A percentile compares a stretch with the other conserved stretches of the same genome.
These are phyloP conservation scores for Oryza glaberrima DNA, from an alignment of 176 grass and related monocot genomes.

Conservation along the genomic window DNA sequence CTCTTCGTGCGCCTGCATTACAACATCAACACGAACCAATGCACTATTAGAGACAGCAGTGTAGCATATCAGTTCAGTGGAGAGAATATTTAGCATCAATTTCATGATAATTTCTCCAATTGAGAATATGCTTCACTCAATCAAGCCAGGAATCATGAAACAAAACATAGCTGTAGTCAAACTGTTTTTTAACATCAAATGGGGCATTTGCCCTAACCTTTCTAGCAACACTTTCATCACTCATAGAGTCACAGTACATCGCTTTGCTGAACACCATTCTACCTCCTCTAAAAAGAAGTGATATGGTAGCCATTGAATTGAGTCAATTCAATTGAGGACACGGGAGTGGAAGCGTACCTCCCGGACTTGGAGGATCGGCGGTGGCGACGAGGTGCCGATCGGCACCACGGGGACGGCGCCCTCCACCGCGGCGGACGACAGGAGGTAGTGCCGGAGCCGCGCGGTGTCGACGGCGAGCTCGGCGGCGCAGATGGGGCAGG, in stretches of 20 bases:
- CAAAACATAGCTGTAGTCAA: background rate
- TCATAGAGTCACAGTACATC: background rate
- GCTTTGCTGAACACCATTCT: background rate
- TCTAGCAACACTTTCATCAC: background rate
- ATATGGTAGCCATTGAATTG: background rate
- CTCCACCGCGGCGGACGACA: conserved; percentile 12
- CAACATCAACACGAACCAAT: background rate
- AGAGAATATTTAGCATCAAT: background rate
- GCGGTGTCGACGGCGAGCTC: conserved; percentile 50
- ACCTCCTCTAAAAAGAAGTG: background rate
- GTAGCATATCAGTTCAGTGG: conserved; percentile 11
- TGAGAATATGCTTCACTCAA: conserved; percentile 4
- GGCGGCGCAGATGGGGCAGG: conserved; percentile 49
- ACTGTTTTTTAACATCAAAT: background rate
- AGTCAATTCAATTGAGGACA: too few species aligned
- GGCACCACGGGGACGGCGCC: conserved; percentile 29
- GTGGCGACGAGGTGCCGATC: conserved; percentile 6
- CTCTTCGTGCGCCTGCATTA: conserved; percentile 17
- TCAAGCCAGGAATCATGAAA: conserved; percentile 30
- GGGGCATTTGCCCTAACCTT: background rate
- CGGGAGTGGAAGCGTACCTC: background rate
- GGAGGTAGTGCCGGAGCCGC: conserved; percentile 43
- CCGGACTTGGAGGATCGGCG: conserved; percentile 23
- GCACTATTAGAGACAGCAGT: conserved; percentile 26
- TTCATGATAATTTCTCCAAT: background rate